These are phyloP conservation scores for Leccinum truebloodii DNA, from an alignment of 768 basidiomycete genomes.

Conservation along the genomic window DNA sequence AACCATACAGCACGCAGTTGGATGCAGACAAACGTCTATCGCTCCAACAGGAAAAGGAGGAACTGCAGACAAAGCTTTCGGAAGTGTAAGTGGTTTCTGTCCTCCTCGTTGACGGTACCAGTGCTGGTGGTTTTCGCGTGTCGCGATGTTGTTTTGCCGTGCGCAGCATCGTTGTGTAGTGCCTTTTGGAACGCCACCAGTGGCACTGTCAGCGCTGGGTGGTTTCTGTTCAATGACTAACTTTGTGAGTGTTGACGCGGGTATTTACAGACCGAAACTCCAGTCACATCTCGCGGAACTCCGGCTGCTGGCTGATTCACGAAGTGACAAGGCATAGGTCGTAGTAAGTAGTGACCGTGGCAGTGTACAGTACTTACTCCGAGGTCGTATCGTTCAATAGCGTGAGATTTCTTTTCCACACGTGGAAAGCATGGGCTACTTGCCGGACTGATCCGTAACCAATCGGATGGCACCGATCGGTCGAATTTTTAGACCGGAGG, in stretches of 20 bases:
- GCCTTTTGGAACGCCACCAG: not conserved
- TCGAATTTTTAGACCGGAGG: constrained; percentile 16
- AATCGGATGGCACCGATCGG: constrained; percentile 29
- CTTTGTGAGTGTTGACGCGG: constrained; percentile 3
- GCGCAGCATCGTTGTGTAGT: not conserved
- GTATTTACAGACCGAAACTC: constrained; percentile 69
- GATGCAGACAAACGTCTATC: constrained; percentile 89
- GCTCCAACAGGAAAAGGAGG: constrained; percentile 93
- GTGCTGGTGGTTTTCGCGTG: not conserved
- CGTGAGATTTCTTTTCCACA: constrained; percentile 12
- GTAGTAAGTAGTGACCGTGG: not conserved
- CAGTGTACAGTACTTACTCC: not conserved
- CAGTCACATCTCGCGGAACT: constrained; percentile 73
- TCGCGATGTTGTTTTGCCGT: not conserved
- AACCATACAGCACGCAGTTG: constrained; percentile 66
- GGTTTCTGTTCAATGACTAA: not conserved
- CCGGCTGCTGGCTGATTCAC: constrained; percentile 37
- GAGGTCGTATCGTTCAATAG: not conserved
- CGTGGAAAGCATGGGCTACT: not conserved
- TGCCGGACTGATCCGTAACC: constrained; percentile 26
- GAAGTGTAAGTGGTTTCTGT: constrained; percentile 68
- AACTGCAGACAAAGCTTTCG: constrained; percentile 77
- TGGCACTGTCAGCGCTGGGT: not conserved
- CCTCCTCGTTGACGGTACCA: not conserved
- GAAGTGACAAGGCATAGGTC: not conserved